Conservation (phyloP, 768 basidiomycete genomes). For the Myochromella boudieri region DNA sequence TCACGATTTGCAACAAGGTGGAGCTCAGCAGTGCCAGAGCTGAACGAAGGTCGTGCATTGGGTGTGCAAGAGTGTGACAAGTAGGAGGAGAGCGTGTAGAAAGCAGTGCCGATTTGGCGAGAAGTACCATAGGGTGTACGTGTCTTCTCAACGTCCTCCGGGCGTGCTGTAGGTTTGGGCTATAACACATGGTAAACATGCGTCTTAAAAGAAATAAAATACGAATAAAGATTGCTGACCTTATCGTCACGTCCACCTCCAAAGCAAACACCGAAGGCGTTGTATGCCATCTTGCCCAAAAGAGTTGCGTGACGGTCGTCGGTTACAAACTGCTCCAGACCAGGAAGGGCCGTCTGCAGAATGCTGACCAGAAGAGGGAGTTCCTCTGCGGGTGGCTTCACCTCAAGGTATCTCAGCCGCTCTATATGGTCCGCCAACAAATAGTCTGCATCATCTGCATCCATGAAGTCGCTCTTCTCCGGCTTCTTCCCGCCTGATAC, state of each 20-base stretch:
- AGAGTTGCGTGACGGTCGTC: slow-evolving; percentile 61
- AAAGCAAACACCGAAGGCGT: slow-evolving; percentile 72
- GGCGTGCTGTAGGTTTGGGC: slow-evolving; percentile 53
- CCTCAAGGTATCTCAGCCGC: slow-evolving; percentile 65
- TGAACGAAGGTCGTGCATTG: slow-evolving; percentile 63
- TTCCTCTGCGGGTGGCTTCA: slow-evolving; percentile 49
- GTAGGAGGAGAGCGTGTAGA: slow-evolving; percentile 79
- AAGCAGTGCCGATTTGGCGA: slow-evolving; percentile 72
- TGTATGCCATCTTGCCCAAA: slow-evolving; percentile 73
- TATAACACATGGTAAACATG: slow-evolving; percentile 22
- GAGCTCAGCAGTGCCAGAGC: slow-evolving; percentile 64
- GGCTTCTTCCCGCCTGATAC: slow-evolving; percentile 26
- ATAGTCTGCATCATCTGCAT: slow-evolving; percentile 54
- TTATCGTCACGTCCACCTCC: slow-evolving; percentile 68
- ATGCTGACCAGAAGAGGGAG: slow-evolving; percentile 50
- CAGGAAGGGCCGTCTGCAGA: slow-evolving; percentile 62
- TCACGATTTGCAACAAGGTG: slow-evolving; percentile 65
- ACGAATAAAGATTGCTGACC: slow-evolving; percentile 37
- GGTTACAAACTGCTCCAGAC: slow-evolving; percentile 68
- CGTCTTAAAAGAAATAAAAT: slow-evolving; percentile 1
- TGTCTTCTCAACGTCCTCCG: slow-evolving; percentile 73
- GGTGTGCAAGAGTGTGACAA: slow-evolving; percentile 77
- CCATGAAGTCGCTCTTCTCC: slow-evolving; percentile 40
- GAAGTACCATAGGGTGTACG: slow-evolving; percentile 76
- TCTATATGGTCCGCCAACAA: slow-evolving; percentile 76